Base-by-base conservation (phyloP, 768 basidiomycete species). In the Mycena metata region DNA sequence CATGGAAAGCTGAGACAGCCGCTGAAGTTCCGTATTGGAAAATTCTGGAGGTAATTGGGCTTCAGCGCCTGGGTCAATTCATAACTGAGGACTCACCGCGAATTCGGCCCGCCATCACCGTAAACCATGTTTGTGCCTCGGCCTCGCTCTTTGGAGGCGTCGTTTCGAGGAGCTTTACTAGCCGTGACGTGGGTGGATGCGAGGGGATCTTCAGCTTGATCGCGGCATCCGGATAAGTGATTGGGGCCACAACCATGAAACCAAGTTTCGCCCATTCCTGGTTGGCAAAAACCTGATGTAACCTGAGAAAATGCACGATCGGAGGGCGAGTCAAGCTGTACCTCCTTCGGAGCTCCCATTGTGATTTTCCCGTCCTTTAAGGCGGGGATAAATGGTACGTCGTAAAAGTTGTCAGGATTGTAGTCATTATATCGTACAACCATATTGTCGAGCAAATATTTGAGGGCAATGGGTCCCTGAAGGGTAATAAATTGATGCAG, bases 381-480 rank as follows among this genome's bases (percentile, higher is more conserved):
- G 3, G 95, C 90, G 1, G 97, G 97, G 50, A 99, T 88, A 80
- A 94, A 99, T 0, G 91, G 82, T 11, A 92, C 75, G 26, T 89
- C 80, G 5, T 82, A 79, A 69, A 89, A 92, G 15, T 84, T 74
- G 16, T 80, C 75, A n/a, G 88, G 83, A 49, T 87, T 81, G 69
- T 93, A 92, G 45, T 87, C 80, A 2, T 78, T 74, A 74, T 93
- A 96, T 63, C 86, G 86, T 0, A 81, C 83, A 10, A 82, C 76
- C 33, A 91, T 83, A 73, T 96, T 92, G 57, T 94, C 90, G 50
- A 96, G 79, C 36, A 98, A 84, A 79, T 97, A 99, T 63, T 90
- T 89, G 61, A 98, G 82, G 0, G 96, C 95, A 12, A 81, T 78
- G 7, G 81, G 73, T n/a, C 89, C 77, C 73, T 84, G 56, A 19